Evolutionary conservation across 2,329 filamentous ascomycete species (phyloP), one percentile per base, ranked within the genome.

Genomic region (Pyricularia sp.): DNA sequence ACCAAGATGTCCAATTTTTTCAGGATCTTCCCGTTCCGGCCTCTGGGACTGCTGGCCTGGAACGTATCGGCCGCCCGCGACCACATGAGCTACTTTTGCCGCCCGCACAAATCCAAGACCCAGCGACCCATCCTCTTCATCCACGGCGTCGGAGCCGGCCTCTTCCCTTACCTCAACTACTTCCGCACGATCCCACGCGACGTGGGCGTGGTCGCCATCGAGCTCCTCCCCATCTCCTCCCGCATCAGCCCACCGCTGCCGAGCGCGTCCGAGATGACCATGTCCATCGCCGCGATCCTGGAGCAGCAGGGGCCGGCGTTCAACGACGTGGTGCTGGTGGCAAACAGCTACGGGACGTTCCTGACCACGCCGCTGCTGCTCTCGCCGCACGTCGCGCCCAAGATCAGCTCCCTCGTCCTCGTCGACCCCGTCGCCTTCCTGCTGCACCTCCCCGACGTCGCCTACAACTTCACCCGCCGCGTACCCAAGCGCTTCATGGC

Each of bases 401-500:
- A 84, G 16, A 78, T 88, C 19, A 78, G 71, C 7, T 77, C 78
- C 0, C 70, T 77, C 6, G 73, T 82, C 28, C 74, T 84, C 53
- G 74, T 83, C 64, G 82, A 90, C 70, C 88, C 88, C 0, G 85
- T 90, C 10, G 84, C 82, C 28, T 80, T 90, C 64, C 75, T 89
- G 65, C 78, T 91, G 40, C 88, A 91, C 71, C 78, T 88, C 44
- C 88, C 88, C 0, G 80, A 88, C 67, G 85, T 90, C 35, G 86
- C 87, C 12, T 90, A 85, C 77, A 91, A 90, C 74, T 90, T 91
- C 71, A 86, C 83, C 12, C 76, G 80, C 67, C 75, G 82, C 31
- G 71, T 67, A 64, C 83, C 84, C 3, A 75, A 68, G 71, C 89
- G 89, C 71, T 88, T 84, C 4, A 62, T 62, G 60, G 61, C 33